Evolutionary conservation across 352 stramenopile genomes (phyloP).

Genomic region (Phytophthora megakarya): DNA sequence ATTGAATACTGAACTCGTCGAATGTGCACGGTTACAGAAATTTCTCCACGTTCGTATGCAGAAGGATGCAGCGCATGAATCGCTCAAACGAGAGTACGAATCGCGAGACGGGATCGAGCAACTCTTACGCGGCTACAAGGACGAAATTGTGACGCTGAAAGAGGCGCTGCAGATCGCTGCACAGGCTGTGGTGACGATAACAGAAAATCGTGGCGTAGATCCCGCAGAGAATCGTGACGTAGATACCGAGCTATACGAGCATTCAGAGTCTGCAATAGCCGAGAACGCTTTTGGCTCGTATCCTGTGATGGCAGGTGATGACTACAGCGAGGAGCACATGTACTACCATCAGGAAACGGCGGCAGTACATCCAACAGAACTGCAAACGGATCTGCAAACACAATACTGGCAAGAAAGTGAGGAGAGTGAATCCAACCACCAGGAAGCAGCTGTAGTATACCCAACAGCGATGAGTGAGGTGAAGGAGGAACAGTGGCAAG

Average conservation of each 20-base stretch:
- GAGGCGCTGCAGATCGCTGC: conserved; percentile 77
- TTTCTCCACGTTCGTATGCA: conserved; percentile 48
- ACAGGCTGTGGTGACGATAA: conserved; percentile 50
- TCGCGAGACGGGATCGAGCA: conserved; percentile 53
- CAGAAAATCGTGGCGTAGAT: not conserved
- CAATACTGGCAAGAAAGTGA: conserved; percentile 13
- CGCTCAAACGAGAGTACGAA: conserved; percentile 62
- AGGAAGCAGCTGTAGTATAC: conserved; percentile 11
- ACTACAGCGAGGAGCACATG: conserved; percentile 12
- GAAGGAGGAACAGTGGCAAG: conserved; percentile 8
- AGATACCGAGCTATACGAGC: not conserved
- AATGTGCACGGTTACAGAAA: conserved; percentile 32
- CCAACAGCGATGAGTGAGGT: conserved; percentile 10
- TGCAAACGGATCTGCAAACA: not conserved
- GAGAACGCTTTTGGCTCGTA: conserved; percentile 9
- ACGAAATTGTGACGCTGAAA: conserved; percentile 75
- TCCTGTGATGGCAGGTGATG: not conserved
- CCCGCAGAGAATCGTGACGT: not conserved
- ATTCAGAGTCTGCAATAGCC: not conserved
- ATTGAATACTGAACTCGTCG: not conserved
- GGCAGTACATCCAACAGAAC: conserved; percentile 17
- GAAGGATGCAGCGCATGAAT: conserved; percentile 55
- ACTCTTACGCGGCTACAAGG: conserved; percentile 70
- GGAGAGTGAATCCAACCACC: conserved; percentile 14
- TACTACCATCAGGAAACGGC: conserved; percentile 7